These are phyloP conservation scores for Raddia distichophylla DNA, from an alignment of 176 grass and related monocot species.

Conservation along the genomic window DNA sequence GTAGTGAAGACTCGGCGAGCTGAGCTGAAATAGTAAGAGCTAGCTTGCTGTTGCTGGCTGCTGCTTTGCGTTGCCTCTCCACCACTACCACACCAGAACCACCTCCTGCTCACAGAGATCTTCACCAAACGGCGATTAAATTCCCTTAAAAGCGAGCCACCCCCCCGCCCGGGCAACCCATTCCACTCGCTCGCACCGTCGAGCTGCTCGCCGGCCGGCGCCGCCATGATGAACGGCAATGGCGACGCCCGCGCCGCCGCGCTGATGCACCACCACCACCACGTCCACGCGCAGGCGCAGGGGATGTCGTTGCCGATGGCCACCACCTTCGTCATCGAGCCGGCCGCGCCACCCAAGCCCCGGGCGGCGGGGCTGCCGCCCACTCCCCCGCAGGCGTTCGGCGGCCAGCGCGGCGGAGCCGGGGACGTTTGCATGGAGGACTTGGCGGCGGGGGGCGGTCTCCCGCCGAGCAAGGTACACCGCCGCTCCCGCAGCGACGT, in stretches of 20 bases:
- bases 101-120: not conserved
- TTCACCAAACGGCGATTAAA: slow-evolving; percentile 44
- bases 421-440: slow-evolving; percentile 56
- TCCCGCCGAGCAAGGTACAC: slow-evolving; percentile 59
- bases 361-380: slow-evolving; percentile 49
- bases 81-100: not conserved
- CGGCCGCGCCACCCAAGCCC: slow-evolving; percentile 2
- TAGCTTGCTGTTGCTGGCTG: too few species aligned
- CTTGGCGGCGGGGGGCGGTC: slow-evolving; percentile 1
- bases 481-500: slow-evolving; percentile 71
- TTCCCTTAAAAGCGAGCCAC: slow-evolving; percentile 44
- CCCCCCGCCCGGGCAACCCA: not conserved
- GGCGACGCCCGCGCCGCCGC: slow-evolving; percentile 51
- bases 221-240: slow-evolving; percentile 61
- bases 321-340: slow-evolving; percentile 1
- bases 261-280: slow-evolving; percentile 49
- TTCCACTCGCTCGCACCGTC: not conserved
- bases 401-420: slow-evolving; percentile 21
- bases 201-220: not conserved
- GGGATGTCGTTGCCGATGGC: slow-evolving; percentile 41
- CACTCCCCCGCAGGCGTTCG: slow-evolving; percentile 46
- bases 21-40: not conserved
- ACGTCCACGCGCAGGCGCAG: slow-evolving; percentile 12
- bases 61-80: too few species aligned
- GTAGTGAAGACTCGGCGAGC: slow-evolving; percentile 27